phyloP scores from a whole-genome alignment of 345 rosid species.

The Eucalyptus sideroxylon region DNA sequence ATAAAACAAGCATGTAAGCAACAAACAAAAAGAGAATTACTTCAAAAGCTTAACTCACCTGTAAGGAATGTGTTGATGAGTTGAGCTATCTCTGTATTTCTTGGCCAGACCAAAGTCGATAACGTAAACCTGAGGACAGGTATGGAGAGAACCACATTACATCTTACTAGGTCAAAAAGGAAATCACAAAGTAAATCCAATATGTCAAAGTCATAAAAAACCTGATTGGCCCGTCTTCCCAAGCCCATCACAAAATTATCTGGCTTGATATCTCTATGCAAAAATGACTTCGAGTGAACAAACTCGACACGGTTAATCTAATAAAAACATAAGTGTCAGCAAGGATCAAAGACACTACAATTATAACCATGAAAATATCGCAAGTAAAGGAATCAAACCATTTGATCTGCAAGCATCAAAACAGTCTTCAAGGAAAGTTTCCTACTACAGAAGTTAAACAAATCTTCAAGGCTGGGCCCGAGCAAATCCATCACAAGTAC shows the following conservation, averaged over 20 bases:
- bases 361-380: not conserved
- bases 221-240: slow-evolving; percentile 94
- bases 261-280: slow-evolving; percentile 95
- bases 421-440: slow-evolving; percentile 85
- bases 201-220: not conserved
- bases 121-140: slow-evolving; percentile 46
- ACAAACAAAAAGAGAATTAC: not conserved
- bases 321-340: not conserved
- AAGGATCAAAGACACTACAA: not conserved
- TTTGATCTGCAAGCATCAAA: slow-evolving; percentile 98
- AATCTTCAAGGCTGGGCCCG: slow-evolving; percentile 96
- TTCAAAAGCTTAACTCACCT: slow-evolving; percentile 23
- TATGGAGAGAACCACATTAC: not conserved
- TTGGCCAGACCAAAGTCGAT: slow-evolving; percentile 97
- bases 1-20: not conserved
- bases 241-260: slow-evolving; percentile 96
- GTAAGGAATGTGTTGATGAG: slow-evolving; percentile 90
- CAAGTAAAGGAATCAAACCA: slow-evolving; percentile 29
- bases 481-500: slow-evolving; percentile 94
- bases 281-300: slow-evolving; percentile 86
- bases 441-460: slow-evolving; percentile 81
- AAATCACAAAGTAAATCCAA: not conserved
- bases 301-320: slow-evolving; percentile 90
- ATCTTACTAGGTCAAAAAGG: not conserved
- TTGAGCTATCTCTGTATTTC: slow-evolving; percentile 76